Evolutionary conservation across 306 rosid genomes (phyloP).

Genomic region (Trifolium fragiferum): DNA sequence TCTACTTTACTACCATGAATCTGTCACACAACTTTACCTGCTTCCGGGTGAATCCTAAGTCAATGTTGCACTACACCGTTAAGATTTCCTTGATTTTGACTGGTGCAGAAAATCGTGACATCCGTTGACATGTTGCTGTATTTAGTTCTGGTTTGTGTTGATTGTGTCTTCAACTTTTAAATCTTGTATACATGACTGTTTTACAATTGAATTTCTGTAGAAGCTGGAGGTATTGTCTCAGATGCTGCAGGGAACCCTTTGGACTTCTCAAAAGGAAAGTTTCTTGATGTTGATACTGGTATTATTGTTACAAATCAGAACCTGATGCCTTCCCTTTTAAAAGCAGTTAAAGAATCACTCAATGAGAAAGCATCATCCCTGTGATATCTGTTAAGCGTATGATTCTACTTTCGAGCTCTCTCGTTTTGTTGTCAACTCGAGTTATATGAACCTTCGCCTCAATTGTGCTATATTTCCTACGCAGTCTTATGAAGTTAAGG

Average conservation of each 20-base stretch:
- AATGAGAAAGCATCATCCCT: conserved; percentile 66
- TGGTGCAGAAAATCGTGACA: not conserved
- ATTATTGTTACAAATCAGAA: conserved; percentile 85
- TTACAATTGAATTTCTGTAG: conserved; percentile 51
- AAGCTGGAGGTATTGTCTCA: conserved; percentile 83
- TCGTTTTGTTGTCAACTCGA: conserved; percentile 18
- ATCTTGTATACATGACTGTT: conserved; percentile 10
- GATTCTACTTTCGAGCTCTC: conserved; percentile 25
- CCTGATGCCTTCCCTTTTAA: conserved; percentile 79
- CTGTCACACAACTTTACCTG: not conserved
- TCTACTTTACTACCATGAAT: not conserved
- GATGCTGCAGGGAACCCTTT: conserved; percentile 89
- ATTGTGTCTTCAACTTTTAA: conserved; percentile 24
- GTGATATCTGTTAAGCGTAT: conserved; percentile 43
- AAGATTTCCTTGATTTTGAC: not conserved
- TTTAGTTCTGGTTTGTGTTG: conserved; percentile 2
- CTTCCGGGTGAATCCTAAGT: not conserved
- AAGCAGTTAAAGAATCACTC: conserved; percentile 82
- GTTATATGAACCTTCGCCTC: conserved; percentile 24
- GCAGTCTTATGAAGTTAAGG: not conserved
- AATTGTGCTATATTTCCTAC: conserved; percentile 18
- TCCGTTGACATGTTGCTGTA: not conserved
- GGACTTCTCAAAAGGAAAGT: conserved; percentile 89
- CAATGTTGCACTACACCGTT: not conserved
- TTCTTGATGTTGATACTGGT: conserved; percentile 78